These are phyloP conservation scores for Cordyceps militaris DNA, from an alignment of 2,329 filamentous ascomycete species.

Conservation along the genomic window DNA sequence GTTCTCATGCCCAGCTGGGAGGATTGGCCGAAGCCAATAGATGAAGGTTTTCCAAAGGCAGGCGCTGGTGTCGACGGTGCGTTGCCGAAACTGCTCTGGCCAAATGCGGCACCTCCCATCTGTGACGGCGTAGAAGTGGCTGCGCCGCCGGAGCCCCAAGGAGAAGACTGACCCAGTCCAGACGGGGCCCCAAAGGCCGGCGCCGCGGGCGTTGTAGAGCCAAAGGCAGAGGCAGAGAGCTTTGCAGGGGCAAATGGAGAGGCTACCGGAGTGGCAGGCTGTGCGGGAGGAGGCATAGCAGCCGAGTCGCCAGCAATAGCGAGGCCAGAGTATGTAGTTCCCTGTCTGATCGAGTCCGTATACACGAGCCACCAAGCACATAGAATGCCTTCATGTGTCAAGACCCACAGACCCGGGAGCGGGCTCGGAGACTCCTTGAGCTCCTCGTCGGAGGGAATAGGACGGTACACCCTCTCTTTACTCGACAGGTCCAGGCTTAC, in stretches of 20 bases:
- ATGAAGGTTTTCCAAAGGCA: constrained; percentile 42
- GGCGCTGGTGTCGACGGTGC: constrained; percentile 30
- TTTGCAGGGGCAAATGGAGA: constrained; percentile 27
- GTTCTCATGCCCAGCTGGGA: constrained; percentile 39
- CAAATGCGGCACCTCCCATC: constrained; percentile 34
- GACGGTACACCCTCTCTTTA: constrained; percentile 69
- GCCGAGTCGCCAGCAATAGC: constrained; percentile 33
- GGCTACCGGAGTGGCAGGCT: background rate
- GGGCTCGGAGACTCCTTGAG: constrained; percentile 73
- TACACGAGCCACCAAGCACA: constrained; percentile 90
- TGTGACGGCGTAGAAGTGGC: constrained; percentile 25
- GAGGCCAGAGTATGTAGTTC: constrained; percentile 66
- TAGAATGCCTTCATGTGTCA: constrained; percentile 85
- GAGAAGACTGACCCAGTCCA: constrained; percentile 43
- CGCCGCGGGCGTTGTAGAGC: constrained; percentile 28
- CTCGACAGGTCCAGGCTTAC: constrained; percentile 76
- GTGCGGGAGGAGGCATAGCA: constrained; percentile 24
- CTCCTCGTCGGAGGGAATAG: constrained; percentile 69
- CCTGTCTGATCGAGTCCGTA: constrained; percentile 71
- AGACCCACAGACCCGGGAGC: constrained; percentile 72
- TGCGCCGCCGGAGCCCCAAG: constrained; percentile 37
- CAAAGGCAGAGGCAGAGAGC: constrained; percentile 30
- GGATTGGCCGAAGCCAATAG: constrained; percentile 48
- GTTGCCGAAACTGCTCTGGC: constrained; percentile 37
- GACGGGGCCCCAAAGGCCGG: constrained; percentile 42